Evolutionary conservation across 768 basidiomycete genomes (phyloP).

Genomic region (Tulasnella calospora): DNA sequence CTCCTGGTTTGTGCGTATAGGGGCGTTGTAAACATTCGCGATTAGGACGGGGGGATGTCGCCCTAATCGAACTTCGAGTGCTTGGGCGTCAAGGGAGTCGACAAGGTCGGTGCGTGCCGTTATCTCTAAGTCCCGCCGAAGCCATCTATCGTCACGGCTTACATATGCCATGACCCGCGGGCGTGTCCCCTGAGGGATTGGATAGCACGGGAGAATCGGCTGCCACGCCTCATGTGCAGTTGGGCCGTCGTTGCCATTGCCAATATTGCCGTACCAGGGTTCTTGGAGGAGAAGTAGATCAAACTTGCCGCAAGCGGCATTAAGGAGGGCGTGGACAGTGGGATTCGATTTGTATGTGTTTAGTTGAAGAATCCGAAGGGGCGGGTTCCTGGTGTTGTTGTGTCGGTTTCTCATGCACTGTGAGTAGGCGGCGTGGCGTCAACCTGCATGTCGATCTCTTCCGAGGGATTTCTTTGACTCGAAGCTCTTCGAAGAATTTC

Average conservation of each 20-base stretch:
- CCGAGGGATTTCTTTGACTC: too few species aligned
- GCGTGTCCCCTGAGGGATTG: background rate
- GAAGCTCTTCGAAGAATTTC: too few species aligned
- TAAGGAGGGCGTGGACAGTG: too few species aligned
- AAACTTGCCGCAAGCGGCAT: too few species aligned
- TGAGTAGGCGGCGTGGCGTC: too few species aligned
- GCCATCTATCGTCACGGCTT: background rate
- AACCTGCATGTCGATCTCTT: too few species aligned
- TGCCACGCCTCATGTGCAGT: background rate
- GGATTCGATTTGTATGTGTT: background rate
- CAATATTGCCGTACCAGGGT: too few species aligned
- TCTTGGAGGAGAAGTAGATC: too few species aligned
- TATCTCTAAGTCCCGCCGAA: background rate
- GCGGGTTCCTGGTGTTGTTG: too few species aligned
- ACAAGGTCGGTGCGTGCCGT: conserved; percentile 15
- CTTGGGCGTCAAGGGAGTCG: conserved; percentile 15
- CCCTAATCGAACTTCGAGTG: conserved; percentile 15
- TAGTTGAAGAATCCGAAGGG: too few species aligned
- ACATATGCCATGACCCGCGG: conserved; percentile 23
- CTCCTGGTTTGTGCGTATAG: background rate
- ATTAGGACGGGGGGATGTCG: background rate
- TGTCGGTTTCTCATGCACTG: too few species aligned
- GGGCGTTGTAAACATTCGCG: conserved; percentile 21
- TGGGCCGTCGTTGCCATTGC: too few species aligned
- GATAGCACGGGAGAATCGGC: conserved; percentile 13